These are phyloP conservation scores for Capronia americana DNA, from an alignment of 2,329 filamentous ascomycete species.

Conservation along the genomic window DNA sequence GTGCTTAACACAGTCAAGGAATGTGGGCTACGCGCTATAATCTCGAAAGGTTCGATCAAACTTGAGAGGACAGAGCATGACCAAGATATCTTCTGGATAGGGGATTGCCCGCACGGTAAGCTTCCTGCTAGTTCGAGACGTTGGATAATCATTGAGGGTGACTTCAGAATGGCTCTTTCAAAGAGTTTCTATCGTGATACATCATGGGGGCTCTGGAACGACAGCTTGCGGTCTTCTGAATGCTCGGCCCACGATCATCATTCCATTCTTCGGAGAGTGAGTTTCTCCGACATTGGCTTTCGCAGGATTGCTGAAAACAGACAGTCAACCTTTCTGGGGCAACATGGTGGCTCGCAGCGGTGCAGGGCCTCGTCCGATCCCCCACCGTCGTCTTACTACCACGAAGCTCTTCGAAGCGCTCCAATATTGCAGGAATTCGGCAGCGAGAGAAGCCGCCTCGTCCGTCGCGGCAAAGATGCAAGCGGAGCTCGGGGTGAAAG, in stretches of 20 bases:
- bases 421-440: conserved; percentile 48
- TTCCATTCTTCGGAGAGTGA: conserved; percentile 64
- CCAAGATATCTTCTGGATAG: conserved; percentile 58
- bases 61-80: conserved; percentile 47
- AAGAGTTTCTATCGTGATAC: conserved; percentile 61
- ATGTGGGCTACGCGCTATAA: conserved; percentile 58
- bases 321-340: conserved; percentile 60
- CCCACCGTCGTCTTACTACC: conserved; percentile 53
- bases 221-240: conserved; percentile 60
- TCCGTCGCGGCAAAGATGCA: conserved; percentile 54
- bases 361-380: conserved; percentile 58
- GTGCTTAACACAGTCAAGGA: conserved; percentile 57
- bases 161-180: conserved; percentile 63
- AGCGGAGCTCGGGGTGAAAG: conserved; percentile 66
- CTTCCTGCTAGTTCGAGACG: background rate
- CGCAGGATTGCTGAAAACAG: conserved; percentile 1
- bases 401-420: conserved; percentile 56
- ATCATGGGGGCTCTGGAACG: conserved; percentile 64
- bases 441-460: conserved; percentile 45
- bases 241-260: conserved; percentile 60
- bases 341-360: conserved; percentile 58
- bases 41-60: conserved; percentile 63
- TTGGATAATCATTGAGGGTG: background rate
- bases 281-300: conserved; percentile 11
- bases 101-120: conserved; percentile 58